These are phyloP conservation scores for Kokia cookei DNA, from an alignment of 441 rosid genomes.

Conservation along the genomic window DNA sequence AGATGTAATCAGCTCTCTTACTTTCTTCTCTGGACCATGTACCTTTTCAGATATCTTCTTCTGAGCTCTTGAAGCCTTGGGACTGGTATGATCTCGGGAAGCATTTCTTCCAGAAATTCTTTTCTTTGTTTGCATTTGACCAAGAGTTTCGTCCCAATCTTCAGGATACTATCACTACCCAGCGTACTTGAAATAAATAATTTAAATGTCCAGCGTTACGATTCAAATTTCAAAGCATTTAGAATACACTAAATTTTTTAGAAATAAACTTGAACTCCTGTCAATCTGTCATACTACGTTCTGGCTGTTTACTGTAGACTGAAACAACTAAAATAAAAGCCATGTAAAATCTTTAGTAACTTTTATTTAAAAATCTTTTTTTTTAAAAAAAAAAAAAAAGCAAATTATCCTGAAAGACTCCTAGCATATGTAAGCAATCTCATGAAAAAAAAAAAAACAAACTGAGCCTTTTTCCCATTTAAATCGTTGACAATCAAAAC, in stretches of 20 bases:
- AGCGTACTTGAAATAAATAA: constrained; percentile 6
- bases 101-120: constrained; percentile 42
- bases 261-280: background rate
- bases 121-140: constrained; percentile 60
- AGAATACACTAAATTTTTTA: background rate
- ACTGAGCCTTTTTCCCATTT: background rate
- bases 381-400: background rate
- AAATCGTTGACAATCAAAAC: background rate
- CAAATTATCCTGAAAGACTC: background rate
- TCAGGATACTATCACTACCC: constrained; percentile 6
- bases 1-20: constrained; percentile 55
- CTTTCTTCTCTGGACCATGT: constrained; percentile 43
- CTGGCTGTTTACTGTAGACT: background rate
- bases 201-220: background rate
- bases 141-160: constrained; percentile 6
- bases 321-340: background rate
- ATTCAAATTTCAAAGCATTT: background rate
- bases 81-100: constrained; percentile 37
- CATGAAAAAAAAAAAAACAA: background rate
- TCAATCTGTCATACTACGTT: background rate
- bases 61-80: constrained; percentile 46
- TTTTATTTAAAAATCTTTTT: background rate
- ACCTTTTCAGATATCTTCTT: constrained; percentile 46
- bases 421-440: background rate
- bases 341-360: background rate